These are phyloP conservation scores for Syzygium aqueum DNA, from an alignment of 345 rosid species.

Conservation along the genomic window DNA sequence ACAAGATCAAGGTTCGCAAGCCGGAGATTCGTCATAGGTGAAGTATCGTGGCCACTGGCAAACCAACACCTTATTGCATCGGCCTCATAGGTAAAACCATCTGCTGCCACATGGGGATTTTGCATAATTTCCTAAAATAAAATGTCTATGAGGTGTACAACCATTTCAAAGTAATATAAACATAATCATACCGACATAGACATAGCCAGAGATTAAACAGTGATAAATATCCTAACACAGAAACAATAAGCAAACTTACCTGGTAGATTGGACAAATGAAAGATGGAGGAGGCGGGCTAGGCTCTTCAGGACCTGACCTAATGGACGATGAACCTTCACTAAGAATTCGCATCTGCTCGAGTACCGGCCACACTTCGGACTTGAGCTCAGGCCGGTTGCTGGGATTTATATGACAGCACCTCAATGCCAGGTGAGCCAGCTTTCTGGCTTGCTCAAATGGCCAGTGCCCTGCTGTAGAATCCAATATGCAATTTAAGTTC, in stretches of 20 bases:
- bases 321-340: slow-evolving; percentile 48
- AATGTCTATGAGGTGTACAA: background rate
- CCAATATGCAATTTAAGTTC: slow-evolving; percentile 43
- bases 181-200: rapidly evolving
- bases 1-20: slow-evolving; percentile 44
- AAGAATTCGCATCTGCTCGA: slow-evolving; percentile 84
- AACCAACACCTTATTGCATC: slow-evolving; percentile 63
- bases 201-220: background rate
- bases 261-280: slow-evolving; percentile 85
- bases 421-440: slow-evolving; percentile 63
- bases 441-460: slow-evolving; percentile 85
- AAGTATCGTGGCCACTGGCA: slow-evolving; percentile 54
- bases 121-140: slow-evolving; percentile 56
- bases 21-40: slow-evolving; percentile 53
- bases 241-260: slow-evolving; percentile 26
- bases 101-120: slow-evolving; percentile 77
- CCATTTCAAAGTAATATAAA: background rate
- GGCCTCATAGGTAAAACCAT: slow-evolving; percentile 71
- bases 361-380: slow-evolving; percentile 70
- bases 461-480: slow-evolving; percentile 91
- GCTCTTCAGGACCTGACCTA: slow-evolving; percentile 33
- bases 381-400: slow-evolving; percentile 68
- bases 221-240: background rate
- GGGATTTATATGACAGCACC: slow-evolving; percentile 69
- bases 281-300: slow-evolving; percentile 51